Evolutionary conservation across 2,329 filamentous ascomycete species (phyloP).

Genomic region (Hortaea sp.): DNA sequence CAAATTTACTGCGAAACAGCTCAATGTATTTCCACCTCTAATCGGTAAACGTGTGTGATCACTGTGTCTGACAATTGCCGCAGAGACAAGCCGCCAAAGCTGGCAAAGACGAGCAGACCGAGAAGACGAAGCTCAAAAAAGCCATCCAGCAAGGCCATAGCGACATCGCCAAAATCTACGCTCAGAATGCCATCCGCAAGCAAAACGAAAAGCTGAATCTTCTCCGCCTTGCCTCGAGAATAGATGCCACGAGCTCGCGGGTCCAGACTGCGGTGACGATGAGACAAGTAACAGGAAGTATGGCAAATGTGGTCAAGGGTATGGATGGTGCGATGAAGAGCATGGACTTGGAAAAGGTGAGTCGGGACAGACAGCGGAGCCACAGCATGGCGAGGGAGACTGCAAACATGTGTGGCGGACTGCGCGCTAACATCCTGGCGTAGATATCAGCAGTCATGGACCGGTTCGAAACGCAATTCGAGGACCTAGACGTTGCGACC

Average conservation of each 20-base stretch:
- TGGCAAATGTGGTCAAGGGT: conserved; percentile 52
- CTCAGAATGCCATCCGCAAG: conserved; percentile 53
- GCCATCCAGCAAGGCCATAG: conserved; percentile 48
- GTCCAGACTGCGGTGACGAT: conserved; percentile 57
- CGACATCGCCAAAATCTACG: conserved; percentile 55
- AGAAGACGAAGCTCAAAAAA: conserved; percentile 54
- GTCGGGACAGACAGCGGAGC: conserved; percentile 1
- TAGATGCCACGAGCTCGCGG: conserved; percentile 49
- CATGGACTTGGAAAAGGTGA: conserved; percentile 53
- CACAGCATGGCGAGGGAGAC: too few relatives aligned
- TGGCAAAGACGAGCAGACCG: conserved; percentile 49
- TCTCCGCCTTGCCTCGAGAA: conserved; percentile 45
- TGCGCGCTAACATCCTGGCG: neutral
- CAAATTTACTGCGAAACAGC: conserved; percentile 55
- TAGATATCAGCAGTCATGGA: conserved; percentile 58
- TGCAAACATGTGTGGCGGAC: neutral
- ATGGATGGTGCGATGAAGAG: conserved; percentile 54
- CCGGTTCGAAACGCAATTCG: conserved; percentile 50
- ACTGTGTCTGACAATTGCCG: neutral
- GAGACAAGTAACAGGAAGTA: conserved; percentile 50
- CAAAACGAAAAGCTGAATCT: conserved; percentile 53
- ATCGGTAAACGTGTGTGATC: too few relatives aligned
- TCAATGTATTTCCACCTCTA: conserved; percentile 30
- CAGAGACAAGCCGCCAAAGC: conserved; percentile 49
- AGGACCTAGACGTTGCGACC: conserved; percentile 42